Percentiles rank a stretch among this genome's conserved stretches.
Evolutionary conservation across 2,329 filamentous ascomycete genomes (phyloP).

Genomic region (Microdochium bolleyi): DNA sequence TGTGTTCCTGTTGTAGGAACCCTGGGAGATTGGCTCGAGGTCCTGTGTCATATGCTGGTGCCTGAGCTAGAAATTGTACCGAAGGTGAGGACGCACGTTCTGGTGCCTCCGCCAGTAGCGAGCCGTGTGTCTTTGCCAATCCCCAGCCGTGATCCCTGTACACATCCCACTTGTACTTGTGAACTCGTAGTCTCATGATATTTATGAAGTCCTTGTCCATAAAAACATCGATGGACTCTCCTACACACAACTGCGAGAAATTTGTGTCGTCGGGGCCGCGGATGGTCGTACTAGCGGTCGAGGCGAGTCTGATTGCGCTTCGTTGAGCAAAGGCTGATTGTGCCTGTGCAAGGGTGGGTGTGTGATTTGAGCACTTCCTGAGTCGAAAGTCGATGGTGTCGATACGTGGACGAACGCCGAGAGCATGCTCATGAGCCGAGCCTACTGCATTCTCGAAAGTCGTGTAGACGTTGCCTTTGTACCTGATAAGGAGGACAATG

Average conservation of each 20-base stretch:
- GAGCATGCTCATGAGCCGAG: no score
- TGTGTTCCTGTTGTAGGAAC: slow-evolving; percentile 20
- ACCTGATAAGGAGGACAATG: slow-evolving; percentile 64
- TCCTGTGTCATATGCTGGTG: not conserved
- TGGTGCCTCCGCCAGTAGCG: not conserved
- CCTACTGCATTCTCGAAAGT: slow-evolving; percentile 44
- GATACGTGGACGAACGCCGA: no score
- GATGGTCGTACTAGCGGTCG: not conserved
- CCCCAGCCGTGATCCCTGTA: slow-evolving; percentile 16
- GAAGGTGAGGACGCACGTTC: not conserved
- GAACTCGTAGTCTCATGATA: slow-evolving; percentile 39
- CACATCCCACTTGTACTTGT: slow-evolving; percentile 7
- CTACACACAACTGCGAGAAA: slow-evolving; percentile 53
- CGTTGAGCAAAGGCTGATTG: slow-evolving; percentile 37
- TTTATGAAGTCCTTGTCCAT: slow-evolving; percentile 57
- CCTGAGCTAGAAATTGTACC: not conserved
- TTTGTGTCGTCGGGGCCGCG: slow-evolving; percentile 29
- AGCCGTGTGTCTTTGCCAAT: not conserved
- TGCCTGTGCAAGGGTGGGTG: slow-evolving; percentile 53
- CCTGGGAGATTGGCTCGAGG: slow-evolving; percentile 10
- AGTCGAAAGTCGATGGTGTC: slow-evolving; percentile 49
- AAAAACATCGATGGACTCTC: slow-evolving; percentile 60
- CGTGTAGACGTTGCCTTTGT: slow-evolving; percentile 50
- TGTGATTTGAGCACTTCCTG: slow-evolving; percentile 64
- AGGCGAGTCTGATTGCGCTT: slow-evolving; percentile 3